Percentiles rank a stretch among this genome's conserved stretches.
These are phyloP conservation scores for Trichoderma gamsii DNA, from an alignment of 495 filamentous ascomycete genomes.

Conservation along the genomic window DNA sequence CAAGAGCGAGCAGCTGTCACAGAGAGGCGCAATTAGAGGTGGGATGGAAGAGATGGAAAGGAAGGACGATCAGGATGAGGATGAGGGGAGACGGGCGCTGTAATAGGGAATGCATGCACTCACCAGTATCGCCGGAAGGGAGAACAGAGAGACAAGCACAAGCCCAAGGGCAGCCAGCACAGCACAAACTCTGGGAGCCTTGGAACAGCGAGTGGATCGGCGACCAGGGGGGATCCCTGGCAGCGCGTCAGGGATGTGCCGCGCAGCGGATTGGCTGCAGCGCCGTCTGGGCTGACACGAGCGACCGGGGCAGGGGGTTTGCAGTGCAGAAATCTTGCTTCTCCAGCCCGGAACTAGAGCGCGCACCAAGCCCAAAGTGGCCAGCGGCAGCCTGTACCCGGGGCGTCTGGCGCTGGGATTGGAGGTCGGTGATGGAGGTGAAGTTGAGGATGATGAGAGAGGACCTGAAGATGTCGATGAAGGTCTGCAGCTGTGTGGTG, in stretches of 20 bases:
- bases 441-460: too few species aligned
- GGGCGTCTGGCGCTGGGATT: too few species aligned
- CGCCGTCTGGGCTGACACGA: slow-evolving; percentile 15
- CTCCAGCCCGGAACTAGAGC: slow-evolving; percentile 11
- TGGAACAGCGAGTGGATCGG: slow-evolving; percentile 12
- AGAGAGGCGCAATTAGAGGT: slow-evolving; percentile 9
- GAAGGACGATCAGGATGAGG: neutral
- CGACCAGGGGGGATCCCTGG: slow-evolving; percentile 8
- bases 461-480: too few species aligned
- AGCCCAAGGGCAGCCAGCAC: neutral
- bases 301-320: slow-evolving; percentile 8
- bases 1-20: neutral
- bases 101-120: slow-evolving; percentile 1
- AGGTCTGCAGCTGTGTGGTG: too few species aligned
- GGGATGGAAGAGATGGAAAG: slow-evolving; percentile 12
- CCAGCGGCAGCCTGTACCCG: neutral
- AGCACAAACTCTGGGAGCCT: neutral
- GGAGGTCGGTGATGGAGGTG: too few species aligned
- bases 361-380: neutral
- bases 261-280: slow-evolving; percentile 10
- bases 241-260: slow-evolving; percentile 6
- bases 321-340: slow-evolving; percentile 13
- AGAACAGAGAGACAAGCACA: neutral
- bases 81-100: slow-evolving; percentile 9
- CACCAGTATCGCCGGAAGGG: slow-evolving; percentile 5